Evolutionary conservation across 2,329 filamentous ascomycete genomes (phyloP), one percentile per base, ranked within the genome.

Genomic region (Beauveria bassiana): DNA sequence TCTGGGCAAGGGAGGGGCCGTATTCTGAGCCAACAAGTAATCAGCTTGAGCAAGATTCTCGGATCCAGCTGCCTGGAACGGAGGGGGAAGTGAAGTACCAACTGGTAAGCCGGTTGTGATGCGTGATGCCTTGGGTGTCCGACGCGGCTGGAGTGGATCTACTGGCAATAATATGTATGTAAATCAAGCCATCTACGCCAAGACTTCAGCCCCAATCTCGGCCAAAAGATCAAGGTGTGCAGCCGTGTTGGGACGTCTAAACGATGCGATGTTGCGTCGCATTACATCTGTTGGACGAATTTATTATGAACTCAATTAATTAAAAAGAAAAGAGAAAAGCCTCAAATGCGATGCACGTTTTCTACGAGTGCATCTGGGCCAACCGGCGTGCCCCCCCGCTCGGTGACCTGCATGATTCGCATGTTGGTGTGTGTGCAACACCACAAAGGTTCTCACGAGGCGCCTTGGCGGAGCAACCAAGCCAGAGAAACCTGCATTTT

Each of bases 361-460:
- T 38, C 12, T 38, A 38, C 34, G 34, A 6, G 34, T 38, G 34
- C 34, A 5, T 38, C 10, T 38, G 34, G 34, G 12, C 34, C 12
- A 16, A 38, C 34, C 34, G 14, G 34, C 5, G 34, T 9, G 6
- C n/a, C 10, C 16, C 38, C 18, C 22, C 38, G 26, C 12, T 18
- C 26, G 42, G n/a, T 22, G 28, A 28, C 42, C 26, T 14, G 42
- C 26, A 38, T 47, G 43, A 45, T n/a, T 38, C n/a, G 28, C 28
- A 28, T n/a, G 20, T 20, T 42, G 50, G 45, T 20, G 16, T 51
- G 24, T 18, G 43, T 34, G 12, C 40, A 46, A 58, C 54, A 54
- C 55, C 61, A 62, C 49, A 59, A 60, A 46, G 61, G 61, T 62
- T 62, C 61, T 62, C 61, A 54, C 54, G 61, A 59, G 54, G 53